Conservation (phyloP, 768 basidiomycete species). For the Termitomyces sp. region DNA sequence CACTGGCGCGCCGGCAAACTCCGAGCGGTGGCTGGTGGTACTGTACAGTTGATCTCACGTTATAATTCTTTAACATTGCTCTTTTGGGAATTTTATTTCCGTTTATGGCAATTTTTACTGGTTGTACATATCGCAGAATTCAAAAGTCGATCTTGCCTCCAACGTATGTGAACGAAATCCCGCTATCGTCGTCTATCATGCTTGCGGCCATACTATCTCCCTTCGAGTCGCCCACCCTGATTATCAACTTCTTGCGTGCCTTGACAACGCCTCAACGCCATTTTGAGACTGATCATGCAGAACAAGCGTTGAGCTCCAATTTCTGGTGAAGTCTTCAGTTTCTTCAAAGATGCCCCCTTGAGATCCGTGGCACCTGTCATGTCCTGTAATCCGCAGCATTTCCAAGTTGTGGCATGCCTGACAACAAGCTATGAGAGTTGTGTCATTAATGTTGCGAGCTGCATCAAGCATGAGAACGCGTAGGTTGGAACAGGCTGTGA, state of each 20-base stretch:
- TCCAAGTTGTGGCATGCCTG: not conserved
- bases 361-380: not conserved
- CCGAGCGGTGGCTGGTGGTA: constrained; percentile 32
- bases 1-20: constrained; percentile 25
- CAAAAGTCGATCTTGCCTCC: not conserved
- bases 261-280: too few species aligned
- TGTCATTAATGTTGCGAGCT: not conserved
- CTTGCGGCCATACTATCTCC: not conserved
- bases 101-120: constrained; percentile 2
- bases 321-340: too few species aligned
- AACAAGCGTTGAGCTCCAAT: too few species aligned
- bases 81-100: constrained; percentile 12
- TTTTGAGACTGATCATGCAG: too few species aligned
- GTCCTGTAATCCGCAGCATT: not conserved
- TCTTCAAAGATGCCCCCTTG: not conserved
- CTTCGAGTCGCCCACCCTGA: not conserved
- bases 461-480: not conserved
- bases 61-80: not conserved
- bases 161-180: not conserved
- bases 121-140: not conserved
- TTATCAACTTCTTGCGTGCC: not conserved
- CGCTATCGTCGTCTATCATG: not conserved
- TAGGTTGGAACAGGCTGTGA: not conserved
- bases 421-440: not conserved
- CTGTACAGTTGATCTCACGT: constrained; percentile 32